Conservation (phyloP, 805 yeast species). For the Millerago galiae region DNA sequence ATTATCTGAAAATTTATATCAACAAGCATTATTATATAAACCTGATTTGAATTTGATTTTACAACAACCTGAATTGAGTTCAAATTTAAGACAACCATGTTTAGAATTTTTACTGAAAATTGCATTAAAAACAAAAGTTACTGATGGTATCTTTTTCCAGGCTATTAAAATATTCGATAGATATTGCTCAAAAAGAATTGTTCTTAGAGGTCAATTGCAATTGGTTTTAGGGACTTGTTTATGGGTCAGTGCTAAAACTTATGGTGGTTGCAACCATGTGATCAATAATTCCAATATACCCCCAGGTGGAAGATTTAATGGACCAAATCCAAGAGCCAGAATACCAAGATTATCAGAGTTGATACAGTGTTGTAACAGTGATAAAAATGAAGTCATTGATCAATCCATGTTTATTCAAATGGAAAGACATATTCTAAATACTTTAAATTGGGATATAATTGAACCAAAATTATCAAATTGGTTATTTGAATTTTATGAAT, state of each 20-base stretch:
- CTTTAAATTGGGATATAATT: conserved; percentile 67
- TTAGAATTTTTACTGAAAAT: conserved; percentile 77
- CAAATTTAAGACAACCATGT: conserved; percentile 64
- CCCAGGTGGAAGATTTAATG: conserved; percentile 54
- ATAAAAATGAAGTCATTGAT: conserved; percentile 47
- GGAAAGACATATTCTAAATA: conserved; percentile 70
- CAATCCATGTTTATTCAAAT: conserved; percentile 74
- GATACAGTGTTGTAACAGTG: conserved; percentile 62
- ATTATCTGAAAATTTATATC: conserved; percentile 33
- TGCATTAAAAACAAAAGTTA: conserved; percentile 54
- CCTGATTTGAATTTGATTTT: conserved; percentile 63
- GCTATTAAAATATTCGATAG: conserved; percentile 79
- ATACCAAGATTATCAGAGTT: conserved; percentile 71
- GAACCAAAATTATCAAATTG: conserved; percentile 55
- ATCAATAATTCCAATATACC: conserved; percentile 43
- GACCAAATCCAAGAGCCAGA: conserved; percentile 69
- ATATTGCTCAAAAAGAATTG: conserved; percentile 83
- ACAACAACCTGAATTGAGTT: conserved; percentile 82
- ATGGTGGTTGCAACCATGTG: conserved; percentile 68
- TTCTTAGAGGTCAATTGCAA: conserved; percentile 80
- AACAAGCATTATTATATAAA: conserved; percentile 31
- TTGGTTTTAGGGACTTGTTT: conserved; percentile 85
- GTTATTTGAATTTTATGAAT: conserved; percentile 35
- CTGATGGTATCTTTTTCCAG: conserved; percentile 62
- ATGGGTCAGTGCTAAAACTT: conserved; percentile 88